Percentiles rank a stretch among this genome's conserved stretches.
phyloP scores from a whole-genome alignment of 805 yeast species.

The Cyberlindnera samutprakarnensis region DNA sequence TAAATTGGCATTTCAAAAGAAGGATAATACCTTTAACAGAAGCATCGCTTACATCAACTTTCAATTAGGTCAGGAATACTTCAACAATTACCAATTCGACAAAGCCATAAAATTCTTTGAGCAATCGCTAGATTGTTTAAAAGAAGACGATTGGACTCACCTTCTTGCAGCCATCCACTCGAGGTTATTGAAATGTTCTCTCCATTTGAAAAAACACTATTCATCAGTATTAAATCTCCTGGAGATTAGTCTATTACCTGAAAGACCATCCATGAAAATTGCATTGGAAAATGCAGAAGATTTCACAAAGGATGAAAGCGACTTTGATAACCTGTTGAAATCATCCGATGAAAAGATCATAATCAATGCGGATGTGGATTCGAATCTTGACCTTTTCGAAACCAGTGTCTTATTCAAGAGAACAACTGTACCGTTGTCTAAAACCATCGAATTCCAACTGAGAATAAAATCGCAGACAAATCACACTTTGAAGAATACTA shows the following conservation, averaged over 20 bases:
- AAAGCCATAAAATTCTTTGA: conserved; percentile 36
- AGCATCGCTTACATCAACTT: conserved; percentile 36
- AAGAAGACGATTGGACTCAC: conserved; percentile 34
- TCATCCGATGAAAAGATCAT: conserved; percentile 7
- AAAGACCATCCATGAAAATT: conserved; percentile 2
- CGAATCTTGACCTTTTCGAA: conserved; percentile 20
- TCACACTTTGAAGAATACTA: conserved; percentile 5
- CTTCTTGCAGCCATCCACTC: conserved; percentile 27
- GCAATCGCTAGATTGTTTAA: conserved; percentile 29
- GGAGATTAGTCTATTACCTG: conserved; percentile 25
- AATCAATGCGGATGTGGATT: conserved; percentile 20
- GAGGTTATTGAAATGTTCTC: conserved; percentile 33
- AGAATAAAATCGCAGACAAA: conserved; percentile 23
- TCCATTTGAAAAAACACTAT: conserved; percentile 23
- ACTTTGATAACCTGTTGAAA: conserved; percentile 3
- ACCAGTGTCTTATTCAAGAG: conserved; percentile 17
- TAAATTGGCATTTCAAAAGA: conserved; percentile 29
- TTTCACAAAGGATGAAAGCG: conserved; percentile 1
- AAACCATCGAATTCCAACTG: conserved; percentile 24
- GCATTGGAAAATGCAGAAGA: conserved; percentile 1
- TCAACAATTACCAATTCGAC: conserved; percentile 24
- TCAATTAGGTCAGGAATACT: conserved; percentile 45
- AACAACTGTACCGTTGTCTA: conserved; percentile 13
- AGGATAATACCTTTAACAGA: conserved; percentile 28
- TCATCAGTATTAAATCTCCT: conserved; percentile 28